Percentiles rank a stretch among this genome's conserved stretches.
phyloP scores from a whole-genome alignment of 2,329 filamentous ascomycete species.

The Neocucurbitaria cava region DNA sequence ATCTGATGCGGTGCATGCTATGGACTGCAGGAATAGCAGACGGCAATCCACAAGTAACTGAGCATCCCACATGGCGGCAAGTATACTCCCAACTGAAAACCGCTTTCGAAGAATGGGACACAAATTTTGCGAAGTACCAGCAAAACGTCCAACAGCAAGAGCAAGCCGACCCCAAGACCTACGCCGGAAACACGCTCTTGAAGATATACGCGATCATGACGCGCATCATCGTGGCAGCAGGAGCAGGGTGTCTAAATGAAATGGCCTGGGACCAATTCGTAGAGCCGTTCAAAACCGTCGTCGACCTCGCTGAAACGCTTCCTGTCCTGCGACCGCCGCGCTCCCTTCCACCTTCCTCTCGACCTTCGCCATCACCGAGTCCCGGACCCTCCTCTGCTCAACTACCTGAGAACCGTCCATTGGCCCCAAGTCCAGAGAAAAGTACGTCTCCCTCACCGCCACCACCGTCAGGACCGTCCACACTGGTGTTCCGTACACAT shows the following conservation, averaged over 20 bases:
- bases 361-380: slow-evolving; percentile 2
- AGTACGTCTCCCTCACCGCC: not conserved
- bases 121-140: slow-evolving; percentile 27
- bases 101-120: slow-evolving; percentile 28
- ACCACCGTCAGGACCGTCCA: not conserved
- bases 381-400: slow-evolving; percentile 8
- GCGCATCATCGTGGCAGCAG: slow-evolving; percentile 25
- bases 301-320: slow-evolving; percentile 36
- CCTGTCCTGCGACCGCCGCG: slow-evolving; percentile 19
- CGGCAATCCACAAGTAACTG: slow-evolving; percentile 22
- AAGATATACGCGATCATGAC: slow-evolving; percentile 32
- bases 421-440: not conserved
- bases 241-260: slow-evolving; percentile 22
- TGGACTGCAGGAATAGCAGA: slow-evolving; percentile 34
- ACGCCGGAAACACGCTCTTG: slow-evolving; percentile 33
- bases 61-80: slow-evolving; percentile 26
- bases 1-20: slow-evolving; percentile 35
- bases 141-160: slow-evolving; percentile 21
- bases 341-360: slow-evolving; percentile 17
- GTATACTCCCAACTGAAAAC: slow-evolving; percentile 24
- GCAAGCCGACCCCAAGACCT: slow-evolving; percentile 29
- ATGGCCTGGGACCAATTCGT: slow-evolving; percentile 32
- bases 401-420: slow-evolving; percentile 16
- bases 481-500: not conserved
- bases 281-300: slow-evolving; percentile 30